Evolutionary conservation across 2,329 filamentous ascomycete genomes (phyloP), one percentile per base, ranked within the genome.

Genomic region (Ceratocystis colombiana): DNA sequence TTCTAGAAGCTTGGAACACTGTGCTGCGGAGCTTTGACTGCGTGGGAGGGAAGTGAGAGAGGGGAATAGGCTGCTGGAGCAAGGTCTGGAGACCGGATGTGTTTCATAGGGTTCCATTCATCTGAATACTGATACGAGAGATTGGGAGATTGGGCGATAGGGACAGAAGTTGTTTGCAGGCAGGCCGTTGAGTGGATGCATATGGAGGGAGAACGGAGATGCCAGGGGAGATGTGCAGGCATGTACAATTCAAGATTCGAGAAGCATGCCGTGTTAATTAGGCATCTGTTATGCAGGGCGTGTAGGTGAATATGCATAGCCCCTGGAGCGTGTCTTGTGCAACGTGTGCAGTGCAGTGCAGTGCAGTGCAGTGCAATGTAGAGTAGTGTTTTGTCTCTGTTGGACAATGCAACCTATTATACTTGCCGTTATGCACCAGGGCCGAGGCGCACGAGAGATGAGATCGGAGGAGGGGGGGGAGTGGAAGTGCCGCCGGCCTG

Each of bases 91-190:
- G 28, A 30, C 25, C 15, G 28, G 53, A 4, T 37, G 7, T 59
- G 53, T 59, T 59, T 59, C 53, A 59, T 59, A 59, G 15, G 28
- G 53, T 59, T 59, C 53, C 53, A 59, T 59, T 37, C 28, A 59
- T 59, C 53, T 59, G 53, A 59, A 33, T n/a, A 59, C 53, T 17
- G 53, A 30, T 33, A 59, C 53, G 12, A 22, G 46, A 22, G 17
- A 22, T n/a, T n/a, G 46, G 1, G n/a, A n/a, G 46, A n/a, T n/a
- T n/a, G 46, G 20, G 20, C 15, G 33, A 10, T 37, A 37, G 33
- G 33, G 33, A 37, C 2, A 37, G 33, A 37, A 12, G 33, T 3
- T 37, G 33, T 12, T 37, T 37, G 8, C 33, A 37, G 25, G 46
- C 25, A 57, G 25, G 50, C 5, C 3, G 17, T 33, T 57, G 53